Conservation (phyloP, 1,139 yeast species). For the Zygosaccharomyces sapae region DNA sequence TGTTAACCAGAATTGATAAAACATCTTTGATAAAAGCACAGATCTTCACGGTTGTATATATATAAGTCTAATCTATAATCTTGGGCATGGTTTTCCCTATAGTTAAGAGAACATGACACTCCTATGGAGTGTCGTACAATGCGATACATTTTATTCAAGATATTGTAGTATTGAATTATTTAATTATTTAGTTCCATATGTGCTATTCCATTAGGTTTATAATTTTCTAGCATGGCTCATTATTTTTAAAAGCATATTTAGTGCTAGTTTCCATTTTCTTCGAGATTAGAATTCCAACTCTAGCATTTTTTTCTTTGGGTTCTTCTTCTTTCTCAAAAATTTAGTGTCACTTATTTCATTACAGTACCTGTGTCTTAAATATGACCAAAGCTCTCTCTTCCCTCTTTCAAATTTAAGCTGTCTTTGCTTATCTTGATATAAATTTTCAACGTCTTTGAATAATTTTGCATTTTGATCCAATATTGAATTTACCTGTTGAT, state of each 20-base stretch:
- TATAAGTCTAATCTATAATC: too few relatives aligned
- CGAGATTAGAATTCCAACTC: not conserved
- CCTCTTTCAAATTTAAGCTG: not conserved
- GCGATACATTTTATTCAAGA: not conserved
- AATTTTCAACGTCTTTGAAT: not conserved
- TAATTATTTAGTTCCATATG: not conserved
- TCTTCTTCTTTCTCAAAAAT: not conserved
- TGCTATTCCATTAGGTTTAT: not conserved
- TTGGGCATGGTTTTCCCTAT: conserved; percentile 1
- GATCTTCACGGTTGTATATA: not conserved
- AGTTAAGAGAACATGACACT: not conserved
- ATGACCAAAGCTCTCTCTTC: not conserved
- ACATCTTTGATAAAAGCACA: conserved; percentile 1
- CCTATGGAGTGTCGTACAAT: not conserved
- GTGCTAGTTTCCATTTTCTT: too few relatives aligned
- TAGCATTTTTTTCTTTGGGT: not conserved
- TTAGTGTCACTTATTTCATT: not conserved
- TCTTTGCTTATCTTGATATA: not conserved
- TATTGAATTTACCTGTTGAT: not conserved
- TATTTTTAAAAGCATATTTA: too few relatives aligned
- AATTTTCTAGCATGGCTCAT: not conserved
- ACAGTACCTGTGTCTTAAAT: not conserved
- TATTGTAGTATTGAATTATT: not conserved
- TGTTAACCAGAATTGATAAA: conserved; percentile 1
- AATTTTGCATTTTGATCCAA: not conserved